Evolutionary conservation across 1,284 basidiomycete genomes (phyloP), one percentile per base, ranked within the genome.

Genomic region (Pseudozyma sp.): DNA sequence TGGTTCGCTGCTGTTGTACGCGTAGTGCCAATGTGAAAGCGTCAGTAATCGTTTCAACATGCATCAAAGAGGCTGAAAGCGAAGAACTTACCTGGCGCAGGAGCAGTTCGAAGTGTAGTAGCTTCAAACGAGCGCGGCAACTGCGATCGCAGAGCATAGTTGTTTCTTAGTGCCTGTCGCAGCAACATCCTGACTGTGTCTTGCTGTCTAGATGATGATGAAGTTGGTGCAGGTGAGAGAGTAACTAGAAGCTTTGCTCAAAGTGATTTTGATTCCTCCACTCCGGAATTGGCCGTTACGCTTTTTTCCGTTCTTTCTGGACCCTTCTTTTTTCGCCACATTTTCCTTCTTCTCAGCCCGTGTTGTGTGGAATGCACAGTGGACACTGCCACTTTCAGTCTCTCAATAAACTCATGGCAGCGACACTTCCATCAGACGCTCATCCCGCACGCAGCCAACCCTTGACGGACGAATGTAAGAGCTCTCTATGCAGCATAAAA

Each of bases 141-240:
- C 55, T 70, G 68, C 48, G 54, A 34, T 39, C 68, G 61, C 40
- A 70, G 54, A 2, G 53, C 58, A 18, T 70, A 58, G 54, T 65
- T 70, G 54, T 70, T 70, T 35, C 68, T 50, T 0, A 70, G 62
- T 12, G 68, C 68, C 43, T 70, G 62, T 61, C 68, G 58, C 3
- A 70, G 62, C 51, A 70, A 34, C 68, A 70, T 70, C 34, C 35
- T 53, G 56, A 36, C 14, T 14, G 19, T 38, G 16, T 14, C 31
- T 18, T 1, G n/a, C 21, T 35, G 34, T 16, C 11, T 1, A 2
- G 49, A 18, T 52, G 49, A 44, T 51, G 39, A 36, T 38, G 12
- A 51, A n/a, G 35, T 45, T 39, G 43, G 31, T 36, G 18, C 14
- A 38, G 13, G 18, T 31, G 13, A 18, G 49, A 36, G 38, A 40